Evolutionary conservation across 140 eudicot genomes (phyloP), one percentile per base, ranked within the genome.

Genomic region (Bidens hawaiensis): DNA sequence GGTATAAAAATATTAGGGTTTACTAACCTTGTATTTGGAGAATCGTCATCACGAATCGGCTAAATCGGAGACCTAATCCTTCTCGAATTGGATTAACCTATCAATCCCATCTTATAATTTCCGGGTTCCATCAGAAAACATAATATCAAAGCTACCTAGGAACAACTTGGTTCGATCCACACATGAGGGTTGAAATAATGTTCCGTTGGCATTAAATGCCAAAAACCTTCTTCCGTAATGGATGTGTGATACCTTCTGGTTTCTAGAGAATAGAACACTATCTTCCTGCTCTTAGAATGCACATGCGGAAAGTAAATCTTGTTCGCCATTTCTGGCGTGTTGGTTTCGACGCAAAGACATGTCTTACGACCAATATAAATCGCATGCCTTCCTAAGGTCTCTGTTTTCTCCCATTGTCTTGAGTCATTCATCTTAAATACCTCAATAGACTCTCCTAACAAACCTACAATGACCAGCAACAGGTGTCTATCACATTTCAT

Each of bases 101-200:
- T n/a, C n/a, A n/a, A n/a, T n/a, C n/a, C n/a, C n/a, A n/a, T n/a
- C n/a, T n/a, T n/a, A n/a, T n/a, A n/a, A n/a, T n/a, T n/a, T n/a
- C n/a, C n/a, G n/a, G n/a, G n/a, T n/a, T n/a, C n/a, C n/a, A n/a
- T n/a, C n/a, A n/a, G n/a, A 42, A 41, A 42, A 42, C 49, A 15
- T 43, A 43, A 43, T 43, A 15, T 14, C 10, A 0, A 43, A 43
- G 49, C 22, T 43, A 15, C 49, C 17, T 57, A 57, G 2, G 10
- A 31, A 43, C 63, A 57, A 57, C 15, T 57, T 57, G 63, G 46
- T 60, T 60, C 65, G 14, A 60, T 60, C 65, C 65, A 60, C 31
- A 24, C 65, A 60, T 60, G 48, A 4, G 48, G 49, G 65, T 36
- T 4, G 14, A 36, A 50, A 38, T 33, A 50, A 19, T 6, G 33